Evolutionary conservation across 1,139 yeast genomes (phyloP), one percentile per base, ranked within the genome.

Genomic region (Taphrina wiesneri): DNA sequence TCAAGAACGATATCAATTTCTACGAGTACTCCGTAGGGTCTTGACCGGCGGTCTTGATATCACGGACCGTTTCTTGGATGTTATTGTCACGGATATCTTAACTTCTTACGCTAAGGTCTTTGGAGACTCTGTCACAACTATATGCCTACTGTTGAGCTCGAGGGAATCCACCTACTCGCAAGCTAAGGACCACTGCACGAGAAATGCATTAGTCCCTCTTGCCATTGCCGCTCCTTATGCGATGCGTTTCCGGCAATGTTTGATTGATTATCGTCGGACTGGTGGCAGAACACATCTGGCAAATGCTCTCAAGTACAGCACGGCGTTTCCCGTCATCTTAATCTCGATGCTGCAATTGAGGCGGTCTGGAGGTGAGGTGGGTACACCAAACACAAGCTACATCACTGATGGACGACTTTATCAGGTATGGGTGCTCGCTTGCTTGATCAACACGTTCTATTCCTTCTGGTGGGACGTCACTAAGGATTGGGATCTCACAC

Each of bases 401-500:
- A 56, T 52, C 21, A 68, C 39, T 61, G 62, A 30, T 56, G 65
- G 25, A 6, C 54, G 26, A 11, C 51, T 41, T 43, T 66, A 36
- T 60, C 61, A 21, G 25, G 49, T 32, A 56, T 86, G 90, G 91
- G 79, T 82, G 57, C 59, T 83, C 0, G 74, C 81, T 0, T 80
- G 85, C 17, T 75, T 86, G 3, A 71, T 89, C 54, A 90, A 88
- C 74, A 87, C 97, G 0, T 73, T 84, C 0, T 93, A 88, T 74
- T 83, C 96, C 21, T 88, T 89, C 70, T 78, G 85, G 65, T 93
- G 99, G 99, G 99, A 93, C 75, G 77, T 92, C 25, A 82, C 83
- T 63, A 85, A 85, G 82, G 99, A 93, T 77, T 93, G 99, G 99
- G 86, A 86, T 57, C 81, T 90, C 56, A 82, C 82, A n/a, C 70